Percentiles rank a stretch among this genome's conserved stretches.
These are phyloP conservation scores for Suillus occidentalis DNA, from an alignment of 768 basidiomycete genomes.

Conservation along the genomic window DNA sequence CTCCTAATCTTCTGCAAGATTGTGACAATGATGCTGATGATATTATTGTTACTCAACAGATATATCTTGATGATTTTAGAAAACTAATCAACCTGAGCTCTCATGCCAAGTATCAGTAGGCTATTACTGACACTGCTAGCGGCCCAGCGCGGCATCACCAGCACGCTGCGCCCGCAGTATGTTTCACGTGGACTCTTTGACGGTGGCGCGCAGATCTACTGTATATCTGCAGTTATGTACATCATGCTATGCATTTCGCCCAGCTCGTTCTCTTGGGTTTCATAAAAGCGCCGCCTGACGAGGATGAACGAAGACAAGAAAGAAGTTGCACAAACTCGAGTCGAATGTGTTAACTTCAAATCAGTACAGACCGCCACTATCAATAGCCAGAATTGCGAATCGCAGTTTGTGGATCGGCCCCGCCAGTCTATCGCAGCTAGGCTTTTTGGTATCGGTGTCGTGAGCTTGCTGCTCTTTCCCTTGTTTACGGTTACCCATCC, in stretches of 20 bases:
- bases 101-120: background rate
- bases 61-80: background rate
- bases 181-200: background rate
- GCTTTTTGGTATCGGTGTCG: slow-evolving; percentile 14
- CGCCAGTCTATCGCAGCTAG: slow-evolving; percentile 10
- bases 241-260: background rate
- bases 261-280: background rate
- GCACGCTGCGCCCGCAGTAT: background rate
- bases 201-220: background rate
- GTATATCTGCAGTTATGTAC: background rate
- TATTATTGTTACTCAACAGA: background rate
- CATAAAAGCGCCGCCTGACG: background rate
- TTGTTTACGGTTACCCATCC: background rate
- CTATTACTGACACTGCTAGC: background rate
- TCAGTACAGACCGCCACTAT: background rate
- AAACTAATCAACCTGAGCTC: background rate
- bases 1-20: background rate
- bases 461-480: slow-evolving; percentile 15
- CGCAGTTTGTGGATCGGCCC: background rate
- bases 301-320: background rate
- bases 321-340: background rate
- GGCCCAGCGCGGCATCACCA: no score
- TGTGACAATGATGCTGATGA: background rate
- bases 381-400: background rate
- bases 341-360: background rate